A percentile compares a stretch with the other conserved stretches of the same genome.
These are phyloP conservation scores for Wickerhamiella hasegawae DNA, from an alignment of 805 yeast genomes.

Conservation along the genomic window DNA sequence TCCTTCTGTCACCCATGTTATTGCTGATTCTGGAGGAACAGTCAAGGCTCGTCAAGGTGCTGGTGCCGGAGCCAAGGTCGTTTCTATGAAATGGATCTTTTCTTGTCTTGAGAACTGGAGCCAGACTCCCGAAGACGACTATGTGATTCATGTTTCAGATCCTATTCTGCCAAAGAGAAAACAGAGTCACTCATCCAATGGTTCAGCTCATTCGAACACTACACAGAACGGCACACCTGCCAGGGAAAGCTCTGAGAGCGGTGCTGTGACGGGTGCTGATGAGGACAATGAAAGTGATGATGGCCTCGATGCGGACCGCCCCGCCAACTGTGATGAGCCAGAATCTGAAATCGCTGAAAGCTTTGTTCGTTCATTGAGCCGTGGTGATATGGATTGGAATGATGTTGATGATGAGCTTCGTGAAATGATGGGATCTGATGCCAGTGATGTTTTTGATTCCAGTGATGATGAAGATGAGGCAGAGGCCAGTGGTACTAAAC, in stretches of 20 bases:
- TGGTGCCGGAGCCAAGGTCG: constrained; percentile 51
- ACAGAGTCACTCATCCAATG: constrained; percentile 9
- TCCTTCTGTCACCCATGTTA: constrained; percentile 70
- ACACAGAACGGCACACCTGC: neutral
- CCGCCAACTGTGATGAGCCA: constrained; percentile 21
- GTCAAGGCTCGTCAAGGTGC: constrained; percentile 71
- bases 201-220: neutral
- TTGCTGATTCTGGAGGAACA: constrained; percentile 68
- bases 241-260: neutral
- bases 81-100: constrained; percentile 85
- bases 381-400: constrained; percentile 28
- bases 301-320: constrained; percentile 22
- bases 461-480: constrained; percentile 1
- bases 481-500: neutral
- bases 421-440: constrained; percentile 28
- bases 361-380: constrained; percentile 17
- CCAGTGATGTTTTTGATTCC: constrained; percentile 12
- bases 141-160: constrained; percentile 34
- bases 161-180: constrained; percentile 23
- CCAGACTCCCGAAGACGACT: constrained; percentile 46
- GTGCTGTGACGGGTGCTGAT: neutral
- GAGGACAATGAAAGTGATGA: constrained; percentile 11
- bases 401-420: constrained; percentile 41
- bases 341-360: constrained; percentile 29
- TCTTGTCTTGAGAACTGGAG: constrained; percentile 71